phyloP scores from a whole-genome alignment of 2,329 filamentous ascomycete species.

The Aspergillus transmontanensis region DNA sequence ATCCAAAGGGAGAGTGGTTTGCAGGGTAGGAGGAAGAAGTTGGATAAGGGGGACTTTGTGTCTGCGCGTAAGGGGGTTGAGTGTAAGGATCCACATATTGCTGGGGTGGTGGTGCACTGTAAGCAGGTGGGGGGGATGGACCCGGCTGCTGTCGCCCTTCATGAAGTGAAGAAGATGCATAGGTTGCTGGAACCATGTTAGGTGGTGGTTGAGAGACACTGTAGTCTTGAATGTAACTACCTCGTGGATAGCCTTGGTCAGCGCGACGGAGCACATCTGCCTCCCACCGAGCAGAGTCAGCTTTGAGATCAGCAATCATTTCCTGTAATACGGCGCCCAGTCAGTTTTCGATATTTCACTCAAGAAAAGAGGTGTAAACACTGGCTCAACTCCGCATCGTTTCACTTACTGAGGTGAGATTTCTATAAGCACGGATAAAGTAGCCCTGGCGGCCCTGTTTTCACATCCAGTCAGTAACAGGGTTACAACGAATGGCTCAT shows the following conservation, averaged over 20 bases:
- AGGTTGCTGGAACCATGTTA: conserved; percentile 41
- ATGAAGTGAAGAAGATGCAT: conserved; percentile 40
- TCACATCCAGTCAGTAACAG: conserved; percentile 41
- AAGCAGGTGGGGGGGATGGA: conserved; percentile 40
- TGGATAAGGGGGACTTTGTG: conserved; percentile 38
- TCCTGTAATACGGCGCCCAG: conserved; percentile 40
- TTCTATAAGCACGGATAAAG: conserved; percentile 77
- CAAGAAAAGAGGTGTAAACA: background rate
- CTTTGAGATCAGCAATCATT: conserved; percentile 59
- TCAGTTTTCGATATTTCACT: conserved; percentile 23
- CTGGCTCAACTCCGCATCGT: conserved; percentile 8
- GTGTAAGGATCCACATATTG: conserved; percentile 40
- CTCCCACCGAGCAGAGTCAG: conserved; percentile 56
- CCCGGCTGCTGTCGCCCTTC: conserved; percentile 42
- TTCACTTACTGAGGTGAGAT: conserved; percentile 70
- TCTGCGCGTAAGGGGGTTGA: conserved; percentile 34
- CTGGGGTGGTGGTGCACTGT: conserved; percentile 36
- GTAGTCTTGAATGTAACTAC: conserved; percentile 45
- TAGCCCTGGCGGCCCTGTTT: conserved; percentile 69
- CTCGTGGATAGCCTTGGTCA: conserved; percentile 45
- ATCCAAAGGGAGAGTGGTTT: conserved; percentile 38
- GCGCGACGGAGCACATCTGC: conserved; percentile 43
- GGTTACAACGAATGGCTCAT: conserved; percentile 7
- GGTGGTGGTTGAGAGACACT: conserved; percentile 40
- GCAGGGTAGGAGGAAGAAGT: conserved; percentile 34